These are phyloP conservation scores for Pythium dissotocum DNA, from an alignment of 352 stramenopile genomes.

Conservation along the genomic window DNA sequence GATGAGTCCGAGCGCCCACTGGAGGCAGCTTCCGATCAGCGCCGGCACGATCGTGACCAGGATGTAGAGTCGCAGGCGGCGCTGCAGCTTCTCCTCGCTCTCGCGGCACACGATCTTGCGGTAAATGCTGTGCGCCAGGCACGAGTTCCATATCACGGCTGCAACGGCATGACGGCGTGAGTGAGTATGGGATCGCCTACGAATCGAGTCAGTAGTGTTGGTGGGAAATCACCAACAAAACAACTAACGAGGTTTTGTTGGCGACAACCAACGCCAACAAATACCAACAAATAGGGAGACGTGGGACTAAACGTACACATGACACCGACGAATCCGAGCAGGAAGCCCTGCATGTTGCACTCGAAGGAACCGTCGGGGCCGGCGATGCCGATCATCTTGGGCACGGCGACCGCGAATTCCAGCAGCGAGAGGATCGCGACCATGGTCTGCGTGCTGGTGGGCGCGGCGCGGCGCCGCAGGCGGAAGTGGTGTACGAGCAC, in stretches of 20 bases:
- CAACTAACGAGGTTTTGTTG: background rate
- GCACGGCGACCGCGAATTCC: conserved; percentile 50
- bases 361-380: conserved; percentile 17
- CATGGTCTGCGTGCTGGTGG: conserved; percentile 68
- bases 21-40: conserved; percentile 34
- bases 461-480: conserved; percentile 27
- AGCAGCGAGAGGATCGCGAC: conserved; percentile 67
- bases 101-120: conserved; percentile 66
- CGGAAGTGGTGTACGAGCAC: conserved; percentile 28
- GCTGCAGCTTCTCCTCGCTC: conserved; percentile 61
- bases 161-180: background rate
- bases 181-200: background rate
- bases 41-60: conserved; percentile 46
- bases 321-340: conserved; percentile 50
- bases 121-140: conserved; percentile 74
- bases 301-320: conserved; percentile 38
- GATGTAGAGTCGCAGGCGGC: conserved; percentile 62
- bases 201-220: background rate
- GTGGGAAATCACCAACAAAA: background rate
- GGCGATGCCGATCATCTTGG: conserved; percentile 52
- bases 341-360: conserved; percentile 60
- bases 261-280: conserved; percentile 4
- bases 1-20: conserved; percentile 26
- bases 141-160: conserved; percentile 71
- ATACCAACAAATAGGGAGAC: background rate